Conservation (phyloP, 495 filamentous ascomycete species). For the Bathelium albidoporum region DNA sequence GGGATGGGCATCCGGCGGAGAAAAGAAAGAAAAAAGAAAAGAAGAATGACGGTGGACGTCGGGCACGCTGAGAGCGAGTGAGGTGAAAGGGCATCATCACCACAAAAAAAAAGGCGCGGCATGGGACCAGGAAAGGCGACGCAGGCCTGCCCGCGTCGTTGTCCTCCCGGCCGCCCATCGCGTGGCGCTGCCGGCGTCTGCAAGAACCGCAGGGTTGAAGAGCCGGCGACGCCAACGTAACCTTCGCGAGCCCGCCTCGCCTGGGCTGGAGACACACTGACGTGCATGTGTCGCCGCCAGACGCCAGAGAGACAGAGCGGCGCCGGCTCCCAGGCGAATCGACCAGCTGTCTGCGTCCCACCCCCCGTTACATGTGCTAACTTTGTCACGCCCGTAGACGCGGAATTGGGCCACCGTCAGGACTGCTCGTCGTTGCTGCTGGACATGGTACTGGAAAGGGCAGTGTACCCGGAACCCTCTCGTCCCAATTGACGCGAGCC, state of each 20-base stretch:
- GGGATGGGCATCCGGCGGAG: constrained; percentile 3
- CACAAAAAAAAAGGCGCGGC: neutral
- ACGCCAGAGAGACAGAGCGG: neutral
- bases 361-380: constrained; percentile 1
- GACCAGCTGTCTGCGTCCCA: neutral
- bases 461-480: neutral
- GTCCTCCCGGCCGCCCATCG: neutral
- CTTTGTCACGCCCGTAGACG: neutral
- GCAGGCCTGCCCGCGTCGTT: neutral
- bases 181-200: constrained; percentile 1
- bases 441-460: neutral
- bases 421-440: neutral
- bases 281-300: constrained; percentile 1
- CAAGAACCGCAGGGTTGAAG: neutral
- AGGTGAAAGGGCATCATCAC: constrained; percentile 2
- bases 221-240: constrained; percentile 2
- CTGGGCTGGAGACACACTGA: constrained; percentile 1
- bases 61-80: neutral
- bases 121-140: neutral
- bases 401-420: neutral
- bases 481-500: neutral
- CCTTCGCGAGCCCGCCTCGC: neutral
- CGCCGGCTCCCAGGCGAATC: neutral
- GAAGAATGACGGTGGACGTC: constrained; percentile 4
- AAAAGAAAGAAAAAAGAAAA: neutral